phyloP scores from a whole-genome alignment of 306 rosid species.

The Trifolium dubium region DNA sequence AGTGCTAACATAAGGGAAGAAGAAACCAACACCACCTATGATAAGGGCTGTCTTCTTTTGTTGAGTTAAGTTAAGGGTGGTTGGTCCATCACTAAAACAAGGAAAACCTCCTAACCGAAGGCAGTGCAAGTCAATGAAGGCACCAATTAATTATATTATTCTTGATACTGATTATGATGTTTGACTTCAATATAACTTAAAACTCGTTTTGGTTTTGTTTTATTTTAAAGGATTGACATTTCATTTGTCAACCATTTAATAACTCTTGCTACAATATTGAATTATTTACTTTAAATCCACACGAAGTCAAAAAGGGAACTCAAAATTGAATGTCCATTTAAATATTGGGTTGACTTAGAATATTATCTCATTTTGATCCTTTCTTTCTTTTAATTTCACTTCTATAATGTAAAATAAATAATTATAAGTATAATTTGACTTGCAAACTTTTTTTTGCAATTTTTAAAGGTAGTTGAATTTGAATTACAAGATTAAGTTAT shows the following conservation, averaged over 20 bases:
- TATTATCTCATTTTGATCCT: background rate
- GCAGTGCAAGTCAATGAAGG: background rate
- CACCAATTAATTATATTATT: slow-evolving; percentile 24
- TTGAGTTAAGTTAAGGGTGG: slow-evolving; percentile 21
- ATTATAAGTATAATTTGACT: background rate
- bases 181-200: slow-evolving; percentile 40
- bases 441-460: background rate
- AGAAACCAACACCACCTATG: slow-evolving; percentile 6
- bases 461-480: slow-evolving; percentile 24
- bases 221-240: slow-evolving; percentile 37
- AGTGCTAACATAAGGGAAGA: background rate
- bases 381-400: slow-evolving; percentile 17
- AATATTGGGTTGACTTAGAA: slow-evolving; percentile 26
- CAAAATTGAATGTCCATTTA: slow-evolving; percentile 20
- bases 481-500: slow-evolving; percentile 4
- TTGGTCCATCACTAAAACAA: background rate
- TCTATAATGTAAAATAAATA: slow-evolving; percentile 7
- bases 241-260: slow-evolving; percentile 35
- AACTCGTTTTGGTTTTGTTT: background rate
- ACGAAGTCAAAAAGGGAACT: slow-evolving; percentile 27
- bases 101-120: background rate
- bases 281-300: background rate
- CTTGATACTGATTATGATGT: background rate
- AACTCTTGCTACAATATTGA: slow-evolving; percentile 14
- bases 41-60: background rate